Evolutionary conservation across 768 basidiomycete species (phyloP), one percentile per base, ranked within the genome.

Genomic region (Tubosaeta sp.): DNA sequence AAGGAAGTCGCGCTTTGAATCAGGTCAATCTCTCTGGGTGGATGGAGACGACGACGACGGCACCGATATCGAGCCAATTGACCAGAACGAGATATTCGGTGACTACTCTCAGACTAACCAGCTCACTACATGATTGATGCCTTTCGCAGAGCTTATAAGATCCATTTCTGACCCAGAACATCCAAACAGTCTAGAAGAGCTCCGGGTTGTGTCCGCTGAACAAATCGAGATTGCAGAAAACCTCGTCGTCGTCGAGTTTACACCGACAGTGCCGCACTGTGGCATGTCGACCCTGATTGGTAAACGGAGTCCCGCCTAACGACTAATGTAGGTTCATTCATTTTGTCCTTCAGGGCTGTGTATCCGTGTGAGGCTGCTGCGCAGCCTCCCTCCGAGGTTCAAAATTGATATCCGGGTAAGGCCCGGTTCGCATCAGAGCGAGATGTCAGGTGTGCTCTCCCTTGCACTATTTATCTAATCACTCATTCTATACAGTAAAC

Each of bases 201-300:
- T 99, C 9, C 85, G 90, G 22, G 97, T 99, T 34, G 95, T 99
- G 38, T 95, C 92, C 43, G 82, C 85, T 6, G 84, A 91, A 10
- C 95, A 98, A 63, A 85, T 97, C 52, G 71, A 73, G 12, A 71
- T 87, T 35, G 70, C 62, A 32, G 64, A 71, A n/a, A 88, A 93
- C 56, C 78, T 78, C 48, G 76, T 99, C 47, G 74, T 80, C 33
- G 86, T 99, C 57, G 93, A 95, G 65, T 95, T 98, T 64, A 98
- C 97, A 6, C 95, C 97, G 4, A 98, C 97, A 0, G 91, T 97
- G 14, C 95, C 97, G 10, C 95, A 97, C 64, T 98, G 95, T 57
- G 93, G 93, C 45, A 93, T 94, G 91, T 95, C 93, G 10, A 97
- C 95, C 3, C 74, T 97, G 47, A 98, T 99, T 51, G 95, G 95